Evolutionary conservation across 345 rosid genomes (phyloP).

Genomic region (Moricandia arvensis): DNA sequence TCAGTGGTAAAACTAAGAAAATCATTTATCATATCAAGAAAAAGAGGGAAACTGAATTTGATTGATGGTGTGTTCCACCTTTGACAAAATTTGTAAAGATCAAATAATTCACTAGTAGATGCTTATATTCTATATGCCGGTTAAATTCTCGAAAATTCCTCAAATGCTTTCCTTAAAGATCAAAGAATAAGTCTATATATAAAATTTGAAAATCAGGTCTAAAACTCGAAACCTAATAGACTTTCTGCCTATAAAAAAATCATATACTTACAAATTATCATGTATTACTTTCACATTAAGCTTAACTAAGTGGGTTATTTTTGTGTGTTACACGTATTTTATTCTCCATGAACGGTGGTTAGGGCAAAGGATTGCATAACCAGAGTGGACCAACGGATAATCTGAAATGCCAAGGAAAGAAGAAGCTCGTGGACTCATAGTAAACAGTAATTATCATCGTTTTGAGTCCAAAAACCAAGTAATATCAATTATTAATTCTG

Average conservation of each 20-base stretch:
- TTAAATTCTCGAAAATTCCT: neutral
- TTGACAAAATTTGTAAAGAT: neutral
- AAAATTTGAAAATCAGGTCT: neutral
- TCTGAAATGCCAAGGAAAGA: neutral
- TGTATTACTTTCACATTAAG: neutral
- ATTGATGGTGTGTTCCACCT: neutral
- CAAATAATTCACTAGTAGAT: neutral
- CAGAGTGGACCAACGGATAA: neutral
- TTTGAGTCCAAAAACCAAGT: neutral
- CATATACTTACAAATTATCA: neutral
- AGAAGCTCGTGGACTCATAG: neutral
- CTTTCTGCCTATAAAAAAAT: neutral
- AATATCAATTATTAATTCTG: neutral
- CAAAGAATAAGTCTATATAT: neutral
- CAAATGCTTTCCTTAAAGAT: neutral
- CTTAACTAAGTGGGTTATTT: neutral
- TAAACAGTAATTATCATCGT: neutral
- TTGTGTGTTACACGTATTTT: neutral
- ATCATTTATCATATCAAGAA: neutral
- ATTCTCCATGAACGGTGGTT: neutral
- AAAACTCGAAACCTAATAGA: neutral
- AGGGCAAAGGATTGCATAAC: neutral
- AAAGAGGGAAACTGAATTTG: neutral
- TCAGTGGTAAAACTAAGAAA: neutral
- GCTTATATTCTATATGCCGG: neutral